Evolutionary conservation across 805 yeast genomes (phyloP), one percentile per base, ranked within the genome.

Genomic region (Groenewaldozyma salmanticensis): DNA sequence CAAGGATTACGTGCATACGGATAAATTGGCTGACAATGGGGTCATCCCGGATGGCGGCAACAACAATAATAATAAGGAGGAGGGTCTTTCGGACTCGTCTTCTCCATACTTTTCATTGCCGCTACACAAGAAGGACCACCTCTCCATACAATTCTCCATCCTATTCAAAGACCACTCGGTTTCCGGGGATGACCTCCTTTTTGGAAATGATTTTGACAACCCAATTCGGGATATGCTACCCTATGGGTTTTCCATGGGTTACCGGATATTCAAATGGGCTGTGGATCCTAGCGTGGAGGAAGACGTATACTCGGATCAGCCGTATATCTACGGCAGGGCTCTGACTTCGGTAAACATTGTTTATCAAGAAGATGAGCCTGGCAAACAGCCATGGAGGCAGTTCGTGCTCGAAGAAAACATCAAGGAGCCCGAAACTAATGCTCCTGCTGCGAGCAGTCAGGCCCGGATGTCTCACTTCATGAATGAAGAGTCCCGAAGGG

Each of bases 261-360:
- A 75, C 48, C 67, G 68, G 44, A 59, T 77, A 27, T 79, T 78
- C 63, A 70, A 70, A 35, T 64, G 71, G 65, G 65, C 69, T 46
- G 71, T 80, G 35, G 81, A 77, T 54, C 78, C 79, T n/a, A 73
- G 80, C 18, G 74, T 78, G 6, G 71, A 68, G 24, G 82, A 80
- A 3, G 85, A 80, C 50, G 58, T 75, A 3, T 75, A 75, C 51
- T 61, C 63, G 27, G 82, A 77, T 34, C 65, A 67, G 49, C 87
- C 87, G 1, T 79, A 61, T 52, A 55, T 80, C 11, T 79, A 78
- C 48, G 84, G 85, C 1, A 67, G 72, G 33, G 79, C 75, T 0
- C 57, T 78, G 44, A 69, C 76, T 38, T 72, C 80, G 39, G 70
- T 79, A 52, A 75, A 77, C 17, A 64, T 60, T 34, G 59, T 79